A percentile compares a stretch with the other conserved stretches of the same genome.
Conservation (phyloP, 2,329 filamentous ascomycete species). For the Pseudocercospora eumusae region DNA sequence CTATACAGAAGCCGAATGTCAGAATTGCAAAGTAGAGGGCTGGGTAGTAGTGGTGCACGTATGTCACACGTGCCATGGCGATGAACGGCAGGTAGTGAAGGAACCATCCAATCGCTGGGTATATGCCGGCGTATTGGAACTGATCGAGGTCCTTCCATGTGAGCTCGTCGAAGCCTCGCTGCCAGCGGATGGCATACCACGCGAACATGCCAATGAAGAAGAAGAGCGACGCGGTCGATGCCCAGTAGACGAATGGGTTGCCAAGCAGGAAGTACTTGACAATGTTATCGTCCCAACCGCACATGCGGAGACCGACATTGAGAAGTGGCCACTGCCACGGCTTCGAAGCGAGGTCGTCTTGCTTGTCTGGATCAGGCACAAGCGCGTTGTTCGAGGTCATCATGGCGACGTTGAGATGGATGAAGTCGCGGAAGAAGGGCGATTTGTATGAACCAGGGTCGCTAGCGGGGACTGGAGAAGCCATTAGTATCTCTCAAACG, state of each 20-base stretch:
- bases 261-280: constrained; percentile 98
- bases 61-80: constrained; percentile 97
- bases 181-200: constrained; percentile 93
- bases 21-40: constrained; percentile 97
- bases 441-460: constrained; percentile 93
- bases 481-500: constrained; percentile 38
- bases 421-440: constrained; percentile 95
- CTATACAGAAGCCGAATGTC: constrained; percentile 79
- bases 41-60: constrained; percentile 99
- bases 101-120: constrained; percentile 91
- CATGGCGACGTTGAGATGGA: constrained; percentile 98
- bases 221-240: constrained; percentile 75
- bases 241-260: constrained; percentile 96
- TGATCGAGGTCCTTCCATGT: constrained; percentile 80
- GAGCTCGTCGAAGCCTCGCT: constrained; percentile 87
- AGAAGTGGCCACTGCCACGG: constrained; percentile 99
- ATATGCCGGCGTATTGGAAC: constrained; percentile 90
- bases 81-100: constrained; percentile 95
- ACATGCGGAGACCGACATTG: constrained; percentile 95
- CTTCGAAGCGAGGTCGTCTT: constrained; percentile 92
- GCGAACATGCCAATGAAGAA: constrained; percentile 69
- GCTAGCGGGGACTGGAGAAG: constrained; percentile 70
- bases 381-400: constrained; percentile 99
- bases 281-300: constrained; percentile 91
- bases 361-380: constrained; percentile 96